phyloP scores from a whole-genome alignment of 768 basidiomycete species.

The Collybia sp. region DNA sequence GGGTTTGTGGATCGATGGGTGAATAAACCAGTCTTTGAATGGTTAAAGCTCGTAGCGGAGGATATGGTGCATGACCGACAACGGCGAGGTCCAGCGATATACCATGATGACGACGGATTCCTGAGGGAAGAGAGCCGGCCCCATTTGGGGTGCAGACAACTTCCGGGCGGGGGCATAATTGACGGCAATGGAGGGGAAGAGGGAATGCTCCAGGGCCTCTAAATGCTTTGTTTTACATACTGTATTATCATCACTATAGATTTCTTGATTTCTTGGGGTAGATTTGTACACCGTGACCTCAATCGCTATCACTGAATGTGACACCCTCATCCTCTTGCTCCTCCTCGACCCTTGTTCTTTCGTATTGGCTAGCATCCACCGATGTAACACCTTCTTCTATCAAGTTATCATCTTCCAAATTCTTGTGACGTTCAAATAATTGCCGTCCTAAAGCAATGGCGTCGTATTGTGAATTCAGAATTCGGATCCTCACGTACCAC shows the following conservation, averaged over 20 bases:
- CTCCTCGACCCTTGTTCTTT: conserved; percentile 55
- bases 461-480: not conserved
- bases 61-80: conserved; percentile 35
- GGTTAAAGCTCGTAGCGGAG: conserved; percentile 56
- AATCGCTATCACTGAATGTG: conserved; percentile 88
- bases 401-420: conserved; percentile 75
- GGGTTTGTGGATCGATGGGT: conserved; percentile 54
- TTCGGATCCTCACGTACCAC: conserved; percentile 46
- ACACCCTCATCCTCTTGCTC: conserved; percentile 68
- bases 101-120: conserved; percentile 51
- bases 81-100: conserved; percentile 26
- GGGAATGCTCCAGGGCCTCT: conserved; percentile 62
- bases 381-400: conserved; percentile 84
- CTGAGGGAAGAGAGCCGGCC: conserved; percentile 53
- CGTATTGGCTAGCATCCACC: conserved; percentile 88
- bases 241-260: not conserved
- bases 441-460: conserved; percentile 65
- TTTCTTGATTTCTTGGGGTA: not conserved
- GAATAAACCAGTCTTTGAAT: conserved; percentile 67
- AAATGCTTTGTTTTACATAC: conserved; percentile 8
- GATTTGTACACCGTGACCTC: conserved; percentile 14
- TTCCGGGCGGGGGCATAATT: conserved; percentile 49
- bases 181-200: conserved; percentile 48
- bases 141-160: conserved; percentile 52
- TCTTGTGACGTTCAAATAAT: conserved; percentile 81